Percentiles rank a stretch among this genome's conserved stretches.
These are phyloP conservation scores for Sordariomycetes sp. DNA, from an alignment of 2,329 filamentous ascomycete genomes.

Conservation along the genomic window DNA sequence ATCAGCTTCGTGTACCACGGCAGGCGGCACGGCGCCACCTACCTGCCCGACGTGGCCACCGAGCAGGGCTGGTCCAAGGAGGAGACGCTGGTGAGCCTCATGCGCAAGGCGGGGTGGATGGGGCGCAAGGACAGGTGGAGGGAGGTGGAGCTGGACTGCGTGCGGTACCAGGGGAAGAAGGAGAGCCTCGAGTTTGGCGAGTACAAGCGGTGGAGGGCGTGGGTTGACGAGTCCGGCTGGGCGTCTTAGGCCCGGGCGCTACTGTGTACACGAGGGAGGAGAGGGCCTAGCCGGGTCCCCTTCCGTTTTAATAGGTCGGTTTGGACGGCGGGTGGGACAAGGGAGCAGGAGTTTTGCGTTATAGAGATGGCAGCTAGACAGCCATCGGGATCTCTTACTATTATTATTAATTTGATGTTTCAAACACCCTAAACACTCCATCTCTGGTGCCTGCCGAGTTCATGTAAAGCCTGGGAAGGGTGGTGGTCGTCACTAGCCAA, in stretches of 20 bases:
- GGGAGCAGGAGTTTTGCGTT: background rate
- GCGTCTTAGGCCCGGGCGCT: background rate
- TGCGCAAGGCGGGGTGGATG: constrained; percentile 90
- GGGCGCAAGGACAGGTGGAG: constrained; percentile 72
- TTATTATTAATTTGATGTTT: background rate
- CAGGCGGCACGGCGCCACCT: constrained; percentile 72
- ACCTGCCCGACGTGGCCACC: constrained; percentile 79
- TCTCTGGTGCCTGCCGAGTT: no score
- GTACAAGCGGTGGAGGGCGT: constrained; percentile 71
- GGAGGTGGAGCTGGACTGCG: constrained; percentile 66
- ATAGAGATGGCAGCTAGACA: background rate
- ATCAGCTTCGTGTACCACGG: constrained; percentile 72
- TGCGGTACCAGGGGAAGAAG: constrained; percentile 81
- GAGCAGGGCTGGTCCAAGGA: constrained; percentile 96
- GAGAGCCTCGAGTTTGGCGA: constrained; percentile 58
- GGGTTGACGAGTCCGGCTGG: constrained; percentile 37
- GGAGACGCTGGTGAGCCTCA: constrained; percentile 78
- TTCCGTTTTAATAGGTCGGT: background rate
- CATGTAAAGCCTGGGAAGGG: no score
- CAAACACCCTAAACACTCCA: no score
- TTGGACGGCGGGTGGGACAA: background rate
- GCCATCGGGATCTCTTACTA: no score
- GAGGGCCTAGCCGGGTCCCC: background rate
- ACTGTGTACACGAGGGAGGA: background rate
- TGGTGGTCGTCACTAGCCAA: background rate